Conservation (phyloP, 495 filamentous ascomycete species). For the Hyaloscypha hepaticicola region DNA sequence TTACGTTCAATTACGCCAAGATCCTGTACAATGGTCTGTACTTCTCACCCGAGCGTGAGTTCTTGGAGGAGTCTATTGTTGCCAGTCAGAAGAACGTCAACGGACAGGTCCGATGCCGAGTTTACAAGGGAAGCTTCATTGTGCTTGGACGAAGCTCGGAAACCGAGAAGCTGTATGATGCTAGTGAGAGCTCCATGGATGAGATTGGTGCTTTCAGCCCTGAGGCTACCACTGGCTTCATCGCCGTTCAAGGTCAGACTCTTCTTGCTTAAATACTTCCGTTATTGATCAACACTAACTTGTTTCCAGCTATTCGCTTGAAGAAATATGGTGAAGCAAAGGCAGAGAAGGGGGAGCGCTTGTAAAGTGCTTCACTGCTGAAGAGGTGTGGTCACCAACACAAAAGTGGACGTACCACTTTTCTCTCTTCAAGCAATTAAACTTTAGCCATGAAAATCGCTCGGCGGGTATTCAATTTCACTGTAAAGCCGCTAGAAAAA, state of each 20-base stretch:
- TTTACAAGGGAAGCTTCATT: conserved; percentile 75
- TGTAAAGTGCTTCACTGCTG: conserved; percentile 15
- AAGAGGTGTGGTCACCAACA: background rate
- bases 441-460: background rate
- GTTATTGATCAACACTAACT: background rate
- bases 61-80: conserved; percentile 67
- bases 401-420: background rate
- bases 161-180: conserved; percentile 84
- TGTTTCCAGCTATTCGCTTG: conserved; percentile 63
- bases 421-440: background rate
- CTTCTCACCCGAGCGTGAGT: conserved; percentile 73
- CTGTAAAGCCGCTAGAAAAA: background rate
- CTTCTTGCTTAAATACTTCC: background rate
- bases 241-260: conserved; percentile 59
- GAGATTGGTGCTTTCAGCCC: conserved; percentile 78
- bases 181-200: conserved; percentile 83
- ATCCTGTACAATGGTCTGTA: conserved; percentile 80
- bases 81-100: conserved; percentile 69
- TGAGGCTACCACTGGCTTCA: conserved; percentile 73
- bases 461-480: background rate
- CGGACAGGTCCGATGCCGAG: conserved; percentile 66
- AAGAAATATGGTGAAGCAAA: conserved; percentile 84
- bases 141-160: conserved; percentile 73
- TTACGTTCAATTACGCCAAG: conserved; percentile 73
- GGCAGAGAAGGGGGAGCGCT: conserved; percentile 55